These are phyloP conservation scores for Diaporthe vaccinii DNA, from an alignment of 2,329 filamentous ascomycete genomes.

Conservation along the genomic window DNA sequence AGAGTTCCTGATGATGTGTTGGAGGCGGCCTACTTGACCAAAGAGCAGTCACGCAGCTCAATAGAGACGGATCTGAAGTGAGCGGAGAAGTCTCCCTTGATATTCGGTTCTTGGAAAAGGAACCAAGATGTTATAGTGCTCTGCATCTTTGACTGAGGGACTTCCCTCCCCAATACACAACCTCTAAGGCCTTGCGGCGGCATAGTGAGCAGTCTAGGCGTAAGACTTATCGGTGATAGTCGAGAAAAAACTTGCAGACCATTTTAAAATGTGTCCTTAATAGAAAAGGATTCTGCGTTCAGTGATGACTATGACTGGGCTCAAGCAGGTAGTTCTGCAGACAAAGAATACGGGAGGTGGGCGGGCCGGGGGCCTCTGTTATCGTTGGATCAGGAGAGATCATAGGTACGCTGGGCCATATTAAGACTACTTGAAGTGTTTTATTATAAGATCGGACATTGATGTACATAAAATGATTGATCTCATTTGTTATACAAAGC, in stretches of 20 bases:
- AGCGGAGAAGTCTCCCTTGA: not conserved
- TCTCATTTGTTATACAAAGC: not conserved
- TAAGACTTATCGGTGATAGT: too few species aligned
- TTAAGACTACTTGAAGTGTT: too few species aligned
- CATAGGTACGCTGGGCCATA: not conserved
- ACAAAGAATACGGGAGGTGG: not conserved
- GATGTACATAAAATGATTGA: not conserved
- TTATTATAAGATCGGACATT: not conserved
- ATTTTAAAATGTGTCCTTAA: not conserved
- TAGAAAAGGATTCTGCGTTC: not conserved
- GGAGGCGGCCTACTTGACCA: not conserved
- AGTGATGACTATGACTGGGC: not conserved
- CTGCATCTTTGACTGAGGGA: not conserved
- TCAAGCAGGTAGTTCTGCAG: not conserved
- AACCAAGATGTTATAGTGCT: not conserved
- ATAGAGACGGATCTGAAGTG: not conserved
- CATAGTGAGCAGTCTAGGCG: not conserved
- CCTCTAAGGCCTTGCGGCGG: not conserved
- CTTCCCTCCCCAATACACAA: not conserved
- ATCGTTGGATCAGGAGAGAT: not conserved
- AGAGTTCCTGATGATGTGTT: not conserved
- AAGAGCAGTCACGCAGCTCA: not conserved
- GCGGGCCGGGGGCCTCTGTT: not conserved
- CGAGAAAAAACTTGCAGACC: not conserved
- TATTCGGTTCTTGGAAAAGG: not conserved